Base-by-base conservation (phyloP, 805 yeast genomes). In the Kuraishia ogatae region DNA sequence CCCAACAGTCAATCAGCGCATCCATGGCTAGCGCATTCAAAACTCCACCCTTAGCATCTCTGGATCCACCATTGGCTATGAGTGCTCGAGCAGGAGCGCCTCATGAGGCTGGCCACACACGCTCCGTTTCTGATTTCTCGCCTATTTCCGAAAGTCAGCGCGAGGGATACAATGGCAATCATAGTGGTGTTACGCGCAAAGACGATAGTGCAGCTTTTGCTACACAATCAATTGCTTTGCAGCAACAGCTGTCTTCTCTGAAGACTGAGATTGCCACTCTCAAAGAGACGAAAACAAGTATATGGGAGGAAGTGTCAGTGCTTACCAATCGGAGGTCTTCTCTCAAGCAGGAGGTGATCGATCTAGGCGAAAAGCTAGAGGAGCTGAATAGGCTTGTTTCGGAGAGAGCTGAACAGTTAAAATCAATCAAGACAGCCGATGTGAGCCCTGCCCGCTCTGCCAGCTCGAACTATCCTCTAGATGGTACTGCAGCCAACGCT, bases 221-320 rank as follows among this genome's bases (percentile, higher is more conserved):
- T 7, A 17, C 43, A 15, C 17, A 35, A 17, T 8, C 43, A 3
- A 15, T 3, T 35, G 43, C n/a, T 3, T 17, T 35, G 6, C 43
- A 35, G 17, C 43, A 7, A 11, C 43, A 35, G 43, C 17, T 35
- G 4, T 64, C 69, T 43, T 55, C 63, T 24, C 54, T 76, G 53
- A 76, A 69, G 58, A 57, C 63, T 22, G 84, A 80, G 56, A 60
- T 80, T 19, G 62, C 67, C 28, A 68, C 72, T 26, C 64, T 80
- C 54, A 63, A 66, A 1, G 53, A 73, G 1, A 69, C 73, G 1
- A 81, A 78, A 58, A 73, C 76, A 1, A 66, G 66, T 5, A 59
- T 85, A 39, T 56, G 71, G 21, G 72, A 70, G 49, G 90, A 86
- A 47, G 74, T 87, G 15, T 77, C 74, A 51, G 76, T 71, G 20